Base-by-base conservation (phyloP, 1,139 yeast species). In the Pneumocystis oryctolagi region DNA sequence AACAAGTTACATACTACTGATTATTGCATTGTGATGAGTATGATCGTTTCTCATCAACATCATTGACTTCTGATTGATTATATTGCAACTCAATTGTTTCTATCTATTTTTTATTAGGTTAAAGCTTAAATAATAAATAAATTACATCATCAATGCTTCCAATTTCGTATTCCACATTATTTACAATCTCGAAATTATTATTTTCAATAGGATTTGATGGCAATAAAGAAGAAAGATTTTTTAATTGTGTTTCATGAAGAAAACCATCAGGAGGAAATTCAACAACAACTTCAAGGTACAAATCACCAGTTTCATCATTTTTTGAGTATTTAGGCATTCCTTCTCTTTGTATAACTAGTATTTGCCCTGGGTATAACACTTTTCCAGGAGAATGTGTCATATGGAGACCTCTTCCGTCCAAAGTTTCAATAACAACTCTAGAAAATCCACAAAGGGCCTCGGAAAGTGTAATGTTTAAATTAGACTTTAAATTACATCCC, bases 371-470 rank as follows among this genome's bases (percentile, higher is more conserved):
- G 67, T 85, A 80, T 9, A 89, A 71, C 4, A 92, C 96, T 72
- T 85, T 85, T 9, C 79, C 79, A 0, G 73, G 68, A 14, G 80
- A 78, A 4, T 89, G 87, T 0, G 87, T 81, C 3, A 82, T 75
- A 40, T 87, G 74, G 62, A 79, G 78, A 32, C 90, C 74, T 66
- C 97, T 81, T 12, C 87, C 92, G 73, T 92, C 97, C 64, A 90
- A 78, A 69, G 89, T 95, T 67, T 81, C 81, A n/a, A 86, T 75
- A 8, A 89, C 77, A 18, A 63, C 63, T 65, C 82, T 78, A 16
- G 86, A 79, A 70, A 89, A 86, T 2, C 97, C 97, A 67, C 89
- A 82, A 53, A 92, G 77, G 0, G 97, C 84, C 68, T 92, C 97
- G 5, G 83, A 83, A 62, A 92, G 76, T 1, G 95, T 79, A 42